Evolutionary conservation across 352 stramenopile species (phyloP), one percentile per base, ranked within the genome.

Genomic region (Hyaloperonospora brassicae): DNA sequence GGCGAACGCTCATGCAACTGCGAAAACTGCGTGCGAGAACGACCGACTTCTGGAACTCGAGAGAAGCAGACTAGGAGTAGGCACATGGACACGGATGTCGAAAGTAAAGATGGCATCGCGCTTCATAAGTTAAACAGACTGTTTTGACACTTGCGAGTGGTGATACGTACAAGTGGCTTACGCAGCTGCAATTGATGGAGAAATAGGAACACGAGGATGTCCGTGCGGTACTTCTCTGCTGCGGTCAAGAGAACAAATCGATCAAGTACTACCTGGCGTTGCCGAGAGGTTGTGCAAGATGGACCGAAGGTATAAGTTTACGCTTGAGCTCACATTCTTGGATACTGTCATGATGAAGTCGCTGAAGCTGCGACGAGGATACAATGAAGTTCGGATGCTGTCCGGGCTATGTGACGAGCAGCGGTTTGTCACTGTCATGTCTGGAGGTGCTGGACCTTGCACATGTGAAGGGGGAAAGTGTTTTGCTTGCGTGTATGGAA

Each of bases 61-160:
- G 80, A 93, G 22, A 98, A 97, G 65, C 91, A 98, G 68, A 17
- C 17, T 17, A 17, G 17, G 17, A 17, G 17, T 17, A 17, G 17
- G 67, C 89, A 93, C 57, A 98, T 99, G 95, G 98, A 98, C 62
- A 98, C 95, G 25, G 79, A 98, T 57, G 73, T 95, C 24, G 89
- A 94, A 41, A 86, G 94, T 55, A 84, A 93, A 36, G 97, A 98
- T 50, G 98, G 98, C 64, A 96, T 96, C 50, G 96, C 96, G 25
- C 91, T 17, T 99, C 60, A 98, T 99, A 92, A 89, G 88, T 24
- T 93, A 87, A 14, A 75, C 82, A 22, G 96, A 98, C 66, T 97
- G 83, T 55, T 78, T 98, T 43, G 95, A 98, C 68, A 92, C 94
- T 1, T 97, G 98, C 64, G 94, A 98, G 62, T 95, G 96, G 17